Evolutionary conservation across 495 filamentous ascomycete species (phyloP), one percentile per base, ranked within the genome.

Genomic region (Penicillium chermesinum): DNA sequence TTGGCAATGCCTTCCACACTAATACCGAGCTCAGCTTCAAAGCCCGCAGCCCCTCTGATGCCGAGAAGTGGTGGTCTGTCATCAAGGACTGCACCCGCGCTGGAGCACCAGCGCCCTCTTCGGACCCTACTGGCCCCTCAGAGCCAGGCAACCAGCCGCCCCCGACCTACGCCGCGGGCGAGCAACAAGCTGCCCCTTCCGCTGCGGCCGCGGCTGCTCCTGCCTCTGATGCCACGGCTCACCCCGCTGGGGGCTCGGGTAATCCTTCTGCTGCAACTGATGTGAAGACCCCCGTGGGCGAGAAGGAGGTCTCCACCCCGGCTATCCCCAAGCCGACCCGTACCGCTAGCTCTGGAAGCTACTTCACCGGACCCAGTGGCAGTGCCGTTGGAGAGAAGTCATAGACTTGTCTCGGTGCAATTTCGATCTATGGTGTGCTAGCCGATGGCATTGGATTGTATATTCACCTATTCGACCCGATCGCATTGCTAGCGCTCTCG

Each of bases 31-130:
- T 82, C 39, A 65, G 62, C 46, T 87, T 88, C 75, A 84, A 84
- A 66, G 90, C 90, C 0, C 82, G 87, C 61, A 85, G 82, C 14
- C 52, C 87, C 12, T 69, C 68, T 17, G 87, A 93, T 51, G 89
- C 89, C 3, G 72, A 83, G 65, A 84, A 86, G 64, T 96, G 90
- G 90, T 87, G 80, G 66, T 75, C 81, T n/a, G 73, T 85, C 41
- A 84, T 95, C 57, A 72, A 68, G 54, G 67, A 73, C 3, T 61
- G 58, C 41, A 66, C 60, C 19, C 57, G 62, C 9, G 47, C 41
- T 21, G 17, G 13, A 15, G 43, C 44, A 7, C 34, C 46, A 21
- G 18, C 38, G n/a, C 19, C 25, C 13, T 16, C 36, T 38, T 19
- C 22, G 2, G 17, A 20, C 9, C 25, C 22, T 16, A 44, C 20